Percentiles rank a stretch among this genome's conserved stretches.
Evolutionary conservation across 1,284 basidiomycete genomes (phyloP).

Genomic region (Porodaedalea pini): DNA sequence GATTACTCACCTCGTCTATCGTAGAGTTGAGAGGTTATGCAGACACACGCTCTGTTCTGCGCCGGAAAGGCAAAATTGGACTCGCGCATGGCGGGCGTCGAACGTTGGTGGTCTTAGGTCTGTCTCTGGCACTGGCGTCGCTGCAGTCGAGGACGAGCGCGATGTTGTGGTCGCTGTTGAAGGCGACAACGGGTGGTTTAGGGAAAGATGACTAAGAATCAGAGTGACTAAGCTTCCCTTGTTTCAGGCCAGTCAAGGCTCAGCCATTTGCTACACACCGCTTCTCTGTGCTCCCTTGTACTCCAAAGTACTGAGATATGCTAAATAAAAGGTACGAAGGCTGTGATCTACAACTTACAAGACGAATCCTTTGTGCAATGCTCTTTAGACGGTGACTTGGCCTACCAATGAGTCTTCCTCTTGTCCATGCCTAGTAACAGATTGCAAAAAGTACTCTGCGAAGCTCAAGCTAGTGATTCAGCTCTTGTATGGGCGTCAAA

Average conservation of each 20-base stretch:
- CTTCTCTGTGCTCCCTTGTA: too few relatives aligned
- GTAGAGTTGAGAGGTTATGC: constrained; percentile 92
- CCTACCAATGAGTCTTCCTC: too few relatives aligned
- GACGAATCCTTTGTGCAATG: too few relatives aligned
- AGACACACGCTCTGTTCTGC: constrained; percentile 94
- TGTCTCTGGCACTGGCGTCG: background rate
- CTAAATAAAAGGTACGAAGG: too few relatives aligned
- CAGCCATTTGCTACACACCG: too few relatives aligned
- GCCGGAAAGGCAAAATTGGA: constrained; percentile 94
- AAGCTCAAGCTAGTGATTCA: too few relatives aligned
- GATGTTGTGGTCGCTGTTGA: constrained; percentile 1
- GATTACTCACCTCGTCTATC: constrained; percentile 82
- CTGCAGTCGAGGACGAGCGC: constrained; percentile 2
- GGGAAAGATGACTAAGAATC: constrained; percentile 8
- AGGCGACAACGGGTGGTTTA: constrained; percentile 7
- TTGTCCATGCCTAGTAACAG: too few relatives aligned
- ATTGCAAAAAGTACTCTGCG: too few relatives aligned
- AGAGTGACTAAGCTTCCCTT: background rate
- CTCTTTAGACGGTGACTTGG: too few relatives aligned
- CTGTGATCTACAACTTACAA: too few relatives aligned
- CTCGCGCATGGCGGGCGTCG: constrained; percentile 71
- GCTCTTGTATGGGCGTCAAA: too few relatives aligned
- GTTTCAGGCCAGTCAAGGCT: background rate
- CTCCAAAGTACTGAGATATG: too few relatives aligned
- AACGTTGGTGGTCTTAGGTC: background rate